phyloP scores from a whole-genome alignment of 306 rosid species.

The Hippophae tibetana region DNA sequence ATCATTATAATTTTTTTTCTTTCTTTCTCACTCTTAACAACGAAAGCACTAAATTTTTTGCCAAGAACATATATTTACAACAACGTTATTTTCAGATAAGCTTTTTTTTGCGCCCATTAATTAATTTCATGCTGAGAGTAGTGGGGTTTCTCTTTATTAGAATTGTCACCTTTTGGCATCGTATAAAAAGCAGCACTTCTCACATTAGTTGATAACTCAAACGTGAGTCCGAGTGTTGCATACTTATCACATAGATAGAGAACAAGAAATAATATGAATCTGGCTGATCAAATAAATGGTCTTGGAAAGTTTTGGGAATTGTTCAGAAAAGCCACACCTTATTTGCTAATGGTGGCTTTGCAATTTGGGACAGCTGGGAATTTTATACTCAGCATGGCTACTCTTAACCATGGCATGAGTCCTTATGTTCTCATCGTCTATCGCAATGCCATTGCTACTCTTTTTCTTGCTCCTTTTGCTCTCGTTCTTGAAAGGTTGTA shows the following conservation, averaged over 20 bases:
- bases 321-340: slow-evolving; percentile 44
- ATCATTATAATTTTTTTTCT: too few species aligned
- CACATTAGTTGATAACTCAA: too few species aligned
- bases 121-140: too few species aligned
- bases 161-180: too few species aligned
- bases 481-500: slow-evolving; percentile 48
- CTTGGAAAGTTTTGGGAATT: neutral
- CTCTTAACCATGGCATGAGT: slow-evolving; percentile 49
- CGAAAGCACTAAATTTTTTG: too few species aligned
- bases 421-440: slow-evolving; percentile 59
- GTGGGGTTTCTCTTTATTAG: too few species aligned
- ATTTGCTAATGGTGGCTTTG: slow-evolving; percentile 38
- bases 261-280: neutral
- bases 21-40: too few species aligned
- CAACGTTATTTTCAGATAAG: too few species aligned
- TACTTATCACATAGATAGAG: neutral
- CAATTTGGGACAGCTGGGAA: slow-evolving; percentile 62
- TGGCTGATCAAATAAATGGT: neutral
- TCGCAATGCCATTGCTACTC: slow-evolving; percentile 49
- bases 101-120: too few species aligned
- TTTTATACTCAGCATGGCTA: slow-evolving; percentile 34
- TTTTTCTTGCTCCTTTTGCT: slow-evolving; percentile 56
- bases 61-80: too few species aligned
- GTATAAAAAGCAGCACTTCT: too few species aligned
- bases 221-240: too few species aligned